These are phyloP conservation scores for Aphanomyces stellatus DNA, from an alignment of 352 stramenopile genomes.

Conservation along the genomic window DNA sequence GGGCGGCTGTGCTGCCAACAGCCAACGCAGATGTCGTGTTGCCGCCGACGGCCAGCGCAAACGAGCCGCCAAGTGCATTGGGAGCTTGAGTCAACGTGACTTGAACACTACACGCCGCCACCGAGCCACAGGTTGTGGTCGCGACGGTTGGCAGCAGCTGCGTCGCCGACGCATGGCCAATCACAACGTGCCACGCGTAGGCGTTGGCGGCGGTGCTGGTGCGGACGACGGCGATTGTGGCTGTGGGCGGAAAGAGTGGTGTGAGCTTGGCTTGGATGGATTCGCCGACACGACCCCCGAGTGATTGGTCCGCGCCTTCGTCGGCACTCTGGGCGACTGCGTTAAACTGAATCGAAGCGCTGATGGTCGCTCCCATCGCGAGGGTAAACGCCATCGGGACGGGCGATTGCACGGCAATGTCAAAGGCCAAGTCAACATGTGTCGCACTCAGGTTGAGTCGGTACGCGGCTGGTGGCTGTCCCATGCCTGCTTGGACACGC, in stretches of 20 bases:
- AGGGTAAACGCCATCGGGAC: conserved; percentile 21
- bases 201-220: not conserved
- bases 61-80: conserved; percentile 23
- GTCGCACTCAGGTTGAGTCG: conserved; percentile 23
- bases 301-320: conserved; percentile 23
- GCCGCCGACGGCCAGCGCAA: conserved; percentile 20
- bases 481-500: conserved; percentile 23
- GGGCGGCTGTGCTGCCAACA: not conserved
- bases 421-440: conserved; percentile 26
- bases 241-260: not conserved
- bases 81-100: not conserved
- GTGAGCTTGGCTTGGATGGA: conserved; percentile 28
- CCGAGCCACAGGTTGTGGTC: not conserved
- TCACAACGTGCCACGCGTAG: conserved; percentile 27
- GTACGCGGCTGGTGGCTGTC: conserved; percentile 23
- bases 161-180: conserved; percentile 22
- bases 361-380: conserved; percentile 21
- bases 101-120: conserved; percentile 3
- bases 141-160: conserved; percentile 25
- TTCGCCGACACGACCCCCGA: conserved; percentile 25
- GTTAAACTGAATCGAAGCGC: conserved; percentile 24
- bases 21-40: not conserved
- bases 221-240: conserved; percentile 16
- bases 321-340: conserved; percentile 29
- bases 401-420: conserved; percentile 11